Conservation (phyloP, 164 flowering plant genomes). For the Piper longum region DNA sequence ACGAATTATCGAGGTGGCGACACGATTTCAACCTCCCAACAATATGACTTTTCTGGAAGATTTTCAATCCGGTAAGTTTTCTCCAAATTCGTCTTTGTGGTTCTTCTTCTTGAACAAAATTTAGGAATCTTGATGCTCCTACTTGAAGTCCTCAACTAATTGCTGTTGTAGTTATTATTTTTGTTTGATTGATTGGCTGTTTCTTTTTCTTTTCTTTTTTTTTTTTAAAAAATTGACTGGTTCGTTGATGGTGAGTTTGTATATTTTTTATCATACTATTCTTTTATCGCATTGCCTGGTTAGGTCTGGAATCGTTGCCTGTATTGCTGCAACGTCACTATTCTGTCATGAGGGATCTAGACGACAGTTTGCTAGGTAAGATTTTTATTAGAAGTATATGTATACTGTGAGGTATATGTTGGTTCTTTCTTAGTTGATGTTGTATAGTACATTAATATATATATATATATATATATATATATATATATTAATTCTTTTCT, state of each 20-base stretch:
- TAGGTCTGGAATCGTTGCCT: slow-evolving; percentile 76
- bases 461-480: too few species aligned
- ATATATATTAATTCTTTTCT: too few species aligned
- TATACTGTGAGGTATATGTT: too few species aligned
- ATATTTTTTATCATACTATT: too few species aligned
- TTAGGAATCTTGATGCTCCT: background rate
- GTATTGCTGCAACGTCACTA: slow-evolving; percentile 62
- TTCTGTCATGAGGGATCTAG: slow-evolving; percentile 63
- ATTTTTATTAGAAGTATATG: background rate
- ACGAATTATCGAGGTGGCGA: too few species aligned
- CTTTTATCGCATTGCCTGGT: background rate
- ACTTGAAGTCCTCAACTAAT: too few species aligned
- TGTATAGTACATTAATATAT: too few species aligned
- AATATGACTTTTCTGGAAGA: slow-evolving; percentile 10
- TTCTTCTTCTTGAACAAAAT: background rate
- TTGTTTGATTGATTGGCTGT: too few species aligned
- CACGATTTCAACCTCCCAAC: background rate
- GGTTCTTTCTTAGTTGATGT: background rate
- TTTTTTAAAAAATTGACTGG: too few species aligned
- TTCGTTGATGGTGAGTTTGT: too few species aligned
- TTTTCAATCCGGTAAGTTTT: slow-evolving; percentile 5
- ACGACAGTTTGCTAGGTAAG: slow-evolving; percentile 80
- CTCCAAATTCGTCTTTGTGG: background rate
- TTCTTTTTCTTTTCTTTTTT: too few species aligned
- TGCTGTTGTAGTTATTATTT: too few species aligned